phyloP scores from a whole-genome alignment of 2,329 filamentous ascomycete species.

The Penicillium janthinellum region DNA sequence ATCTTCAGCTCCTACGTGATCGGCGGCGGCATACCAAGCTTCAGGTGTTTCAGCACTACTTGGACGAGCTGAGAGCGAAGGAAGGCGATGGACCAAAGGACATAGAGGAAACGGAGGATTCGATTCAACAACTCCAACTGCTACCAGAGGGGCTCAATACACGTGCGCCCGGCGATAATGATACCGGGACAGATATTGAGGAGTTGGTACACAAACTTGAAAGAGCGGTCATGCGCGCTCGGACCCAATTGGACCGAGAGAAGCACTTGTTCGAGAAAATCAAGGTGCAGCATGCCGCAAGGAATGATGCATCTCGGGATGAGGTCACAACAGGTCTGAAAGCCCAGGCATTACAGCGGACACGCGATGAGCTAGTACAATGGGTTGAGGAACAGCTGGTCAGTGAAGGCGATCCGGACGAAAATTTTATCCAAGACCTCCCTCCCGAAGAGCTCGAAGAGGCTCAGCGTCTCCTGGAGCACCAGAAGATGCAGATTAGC shows the following conservation, averaged over 20 bases:
- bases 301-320: not conserved
- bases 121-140: constrained; percentile 13
- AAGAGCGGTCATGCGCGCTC: constrained; percentile 42
- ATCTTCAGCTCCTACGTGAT: constrained; percentile 50
- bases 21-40: constrained; percentile 50
- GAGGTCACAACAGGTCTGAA: constrained; percentile 22
- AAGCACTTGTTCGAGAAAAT: constrained; percentile 37
- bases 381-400: constrained; percentile 56
- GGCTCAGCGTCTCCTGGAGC: constrained; percentile 31
- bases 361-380: constrained; percentile 52
- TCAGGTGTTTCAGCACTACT: constrained; percentile 49
- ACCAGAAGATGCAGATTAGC: constrained; percentile 36
- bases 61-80: constrained; percentile 44
- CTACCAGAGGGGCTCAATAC: constrained; percentile 23
- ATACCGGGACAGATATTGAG: constrained; percentile 29
- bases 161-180: constrained; percentile 9
- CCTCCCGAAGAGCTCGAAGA: constrained; percentile 35
- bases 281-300: constrained; percentile 28
- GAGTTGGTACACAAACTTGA: constrained; percentile 43
- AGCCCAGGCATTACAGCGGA: constrained; percentile 45
- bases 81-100: constrained; percentile 25
- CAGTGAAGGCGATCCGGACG: constrained; percentile 35
- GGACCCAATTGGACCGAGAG: constrained; percentile 39
- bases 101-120: constrained; percentile 22
- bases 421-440: constrained; percentile 30